Evolutionary conservation across 805 yeast species (phyloP), one percentile per base, ranked within the genome.

Genomic region (Ogataea minuta): DNA sequence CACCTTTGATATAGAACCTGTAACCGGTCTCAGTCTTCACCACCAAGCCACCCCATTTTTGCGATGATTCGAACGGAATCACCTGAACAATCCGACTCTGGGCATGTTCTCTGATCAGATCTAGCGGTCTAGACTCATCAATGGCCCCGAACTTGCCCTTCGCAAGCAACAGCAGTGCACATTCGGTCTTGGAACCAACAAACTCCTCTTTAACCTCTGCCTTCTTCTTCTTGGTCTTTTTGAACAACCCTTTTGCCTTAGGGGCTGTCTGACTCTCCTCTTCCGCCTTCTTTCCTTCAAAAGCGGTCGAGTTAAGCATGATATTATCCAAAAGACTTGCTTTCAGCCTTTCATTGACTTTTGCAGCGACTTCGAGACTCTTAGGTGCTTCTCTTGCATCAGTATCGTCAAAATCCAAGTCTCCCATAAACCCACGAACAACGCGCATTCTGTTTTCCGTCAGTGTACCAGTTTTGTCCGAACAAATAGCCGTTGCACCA

Each of bases 381-480:
- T 9, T 24, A 4, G 30, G 19, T 12, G 23, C 23, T 9, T 29
- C 34, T 7, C 47, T 41, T 21, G 56, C 39, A n/a, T 48, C 46
- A 25, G 71, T 63, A 46, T 77, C 81, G 49, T 79, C 77, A 50
- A 83, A 80, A 31, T 68, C 68, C n/a, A 62, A 41, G 28, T 63
- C 61, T 8, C 93, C 95, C 23, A 89, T 56, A 17, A 76, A 66
- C 3, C 93, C 95, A 40, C 73, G 76, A 9, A 89, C 96, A 5
- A 93, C 89, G 26, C 88, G 77, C 99, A 93, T 93, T 54, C 72
- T 74, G 62, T 93, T 93, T 60, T 89, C 95, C 2, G 99, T 93
- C 41, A 93, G 72, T 9, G 99, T 93, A 44, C 99, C 99, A 1
- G 99, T 93, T 62, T 93, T 91, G 67, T 93, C 99, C 0, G 97